Conservation (phyloP, 2,329 filamentous ascomycete species). For the Trichoderma lentiforme region DNA sequence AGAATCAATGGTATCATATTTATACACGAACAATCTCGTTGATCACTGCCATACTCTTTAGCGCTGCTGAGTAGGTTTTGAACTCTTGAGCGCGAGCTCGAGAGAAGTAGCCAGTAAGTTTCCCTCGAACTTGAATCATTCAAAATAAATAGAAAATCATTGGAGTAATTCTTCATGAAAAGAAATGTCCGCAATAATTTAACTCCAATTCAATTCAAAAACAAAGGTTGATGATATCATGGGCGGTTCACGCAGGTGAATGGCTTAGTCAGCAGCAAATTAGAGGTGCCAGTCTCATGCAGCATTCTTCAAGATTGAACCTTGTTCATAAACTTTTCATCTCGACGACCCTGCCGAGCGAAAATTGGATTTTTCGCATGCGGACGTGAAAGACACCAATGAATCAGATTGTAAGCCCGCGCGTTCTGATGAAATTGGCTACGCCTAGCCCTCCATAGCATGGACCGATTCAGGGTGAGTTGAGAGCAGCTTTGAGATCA, state of each 20-base stretch:
- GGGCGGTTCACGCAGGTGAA: background rate
- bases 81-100: background rate
- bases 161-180: background rate
- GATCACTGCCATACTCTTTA: too few species aligned
- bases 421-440: background rate
- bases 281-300: background rate
- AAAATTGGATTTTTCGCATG: background rate
- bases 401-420: background rate
- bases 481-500: background rate
- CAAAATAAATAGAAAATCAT: background rate
- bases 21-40: background rate
- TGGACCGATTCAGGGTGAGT: constrained; percentile 26
- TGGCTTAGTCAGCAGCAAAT: background rate
- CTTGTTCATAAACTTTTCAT: background rate
- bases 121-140: too few species aligned
- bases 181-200: background rate
- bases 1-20: background rate
- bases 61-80: too few species aligned
- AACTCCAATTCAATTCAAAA: background rate
- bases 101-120: background rate
- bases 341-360: background rate
- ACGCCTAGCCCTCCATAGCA: constrained; percentile 19
- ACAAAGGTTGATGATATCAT: background rate
- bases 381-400: background rate
- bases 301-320: background rate